phyloP scores from a whole-genome alignment of 805 yeast genomes.

The Candida orba region DNA sequence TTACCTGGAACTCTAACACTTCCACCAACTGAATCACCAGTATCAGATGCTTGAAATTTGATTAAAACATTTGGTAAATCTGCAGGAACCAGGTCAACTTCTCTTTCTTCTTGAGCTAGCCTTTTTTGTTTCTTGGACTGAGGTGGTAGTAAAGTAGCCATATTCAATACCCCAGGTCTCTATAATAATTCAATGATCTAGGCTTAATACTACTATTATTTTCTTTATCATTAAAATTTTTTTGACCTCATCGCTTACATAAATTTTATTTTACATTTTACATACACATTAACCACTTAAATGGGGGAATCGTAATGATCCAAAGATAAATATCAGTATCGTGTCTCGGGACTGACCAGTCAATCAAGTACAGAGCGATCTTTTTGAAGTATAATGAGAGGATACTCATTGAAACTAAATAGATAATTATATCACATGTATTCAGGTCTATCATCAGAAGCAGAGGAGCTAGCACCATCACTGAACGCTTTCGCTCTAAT shows the following conservation, averaged over 20 bases:
- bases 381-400: no score
- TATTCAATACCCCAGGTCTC: constrained; percentile 20
- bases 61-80: constrained; percentile 84
- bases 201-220: neutral
- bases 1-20: constrained; percentile 88
- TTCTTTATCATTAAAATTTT: neutral
- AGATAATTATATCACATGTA: neutral
- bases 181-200: neutral
- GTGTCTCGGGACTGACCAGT: no score
- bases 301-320: no score
- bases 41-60: constrained; percentile 86
- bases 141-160: constrained; percentile 95
- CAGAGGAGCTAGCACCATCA: constrained; percentile 25
- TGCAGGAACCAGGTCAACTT: constrained; percentile 62
- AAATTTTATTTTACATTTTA: neutral
- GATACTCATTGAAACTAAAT: neutral
- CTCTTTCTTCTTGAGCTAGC: constrained; percentile 76
- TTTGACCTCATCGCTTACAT: constrained; percentile 8
- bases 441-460: constrained; percentile 5
- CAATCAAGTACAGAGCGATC: no score
- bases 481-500: constrained; percentile 67
- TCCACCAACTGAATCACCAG: constrained; percentile 82
- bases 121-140: constrained; percentile 83
- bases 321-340: no score
- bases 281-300: no score